A percentile compares a stretch with the other conserved stretches of the same genome.
Conservation (phyloP, 441 rosid species). For the Dalechampia spathulata region DNA sequence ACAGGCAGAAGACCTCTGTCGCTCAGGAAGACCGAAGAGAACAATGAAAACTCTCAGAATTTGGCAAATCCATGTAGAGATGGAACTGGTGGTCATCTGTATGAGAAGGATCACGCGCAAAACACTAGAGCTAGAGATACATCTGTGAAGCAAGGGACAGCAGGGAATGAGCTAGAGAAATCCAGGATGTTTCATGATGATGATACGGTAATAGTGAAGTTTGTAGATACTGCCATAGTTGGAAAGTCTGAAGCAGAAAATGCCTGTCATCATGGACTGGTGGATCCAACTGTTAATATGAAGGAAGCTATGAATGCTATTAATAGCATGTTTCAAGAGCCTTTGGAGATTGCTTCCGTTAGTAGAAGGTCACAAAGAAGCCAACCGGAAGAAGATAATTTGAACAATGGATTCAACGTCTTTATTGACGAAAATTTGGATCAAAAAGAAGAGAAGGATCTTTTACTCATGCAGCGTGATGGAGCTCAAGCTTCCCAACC, state of each 20-base stretch:
- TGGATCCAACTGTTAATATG: constrained; percentile 77
- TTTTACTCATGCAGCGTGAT: constrained; percentile 11
- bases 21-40: constrained; percentile 20
- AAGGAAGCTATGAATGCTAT: constrained; percentile 83
- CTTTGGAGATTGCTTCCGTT: constrained; percentile 51
- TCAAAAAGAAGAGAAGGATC: constrained; percentile 23
- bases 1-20: constrained; percentile 30
- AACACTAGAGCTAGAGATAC: background rate
- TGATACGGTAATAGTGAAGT: constrained; percentile 46
- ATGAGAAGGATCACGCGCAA: no score
- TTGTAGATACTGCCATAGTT: constrained; percentile 64
- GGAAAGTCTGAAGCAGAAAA: constrained; percentile 75
- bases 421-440: constrained; percentile 47
- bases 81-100: no score
- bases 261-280: constrained; percentile 82
- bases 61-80: constrained; percentile 1
- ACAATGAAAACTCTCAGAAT: constrained; percentile 24
- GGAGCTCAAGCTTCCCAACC: constrained; percentile 24
- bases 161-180: constrained; percentile 26
- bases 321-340: constrained; percentile 79
- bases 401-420: constrained; percentile 38
- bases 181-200: constrained; percentile 26
- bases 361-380: constrained; percentile 37
- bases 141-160: constrained; percentile 12
- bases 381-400: constrained; percentile 28